These are phyloP conservation scores for Emergomyces africanus DNA, from an alignment of 2,329 filamentous ascomycete genomes.

Conservation along the genomic window DNA sequence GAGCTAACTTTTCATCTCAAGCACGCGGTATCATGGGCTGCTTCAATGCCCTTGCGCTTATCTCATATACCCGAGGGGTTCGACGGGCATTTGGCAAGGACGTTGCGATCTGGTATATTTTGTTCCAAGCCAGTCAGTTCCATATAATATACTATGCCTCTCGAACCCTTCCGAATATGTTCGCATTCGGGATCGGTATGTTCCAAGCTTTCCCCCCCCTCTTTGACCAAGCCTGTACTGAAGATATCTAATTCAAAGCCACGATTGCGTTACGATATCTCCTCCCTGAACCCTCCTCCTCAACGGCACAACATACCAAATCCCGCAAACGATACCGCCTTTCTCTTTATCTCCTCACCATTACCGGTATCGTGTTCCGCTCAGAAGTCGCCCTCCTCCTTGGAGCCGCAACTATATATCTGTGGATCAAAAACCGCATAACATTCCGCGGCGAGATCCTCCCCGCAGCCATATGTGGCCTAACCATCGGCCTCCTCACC, in stretches of 20 bases:
- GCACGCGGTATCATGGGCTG: constrained; percentile 67
- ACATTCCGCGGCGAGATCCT: constrained; percentile 45
- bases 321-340: constrained; percentile 43
- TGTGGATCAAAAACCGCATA: constrained; percentile 46
- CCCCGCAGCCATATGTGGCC: constrained; percentile 52
- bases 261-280: constrained; percentile 35
- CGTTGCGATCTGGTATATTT: constrained; percentile 64
- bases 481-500: constrained; percentile 50
- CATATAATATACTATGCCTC: constrained; percentile 89
- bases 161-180: constrained; percentile 88
- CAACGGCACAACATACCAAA: constrained; percentile 7
- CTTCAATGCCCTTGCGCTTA: constrained; percentile 57
- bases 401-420: constrained; percentile 50
- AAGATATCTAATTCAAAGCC: constrained; percentile 13
- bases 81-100: constrained; percentile 53
- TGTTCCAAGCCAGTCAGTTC: constrained; percentile 74
- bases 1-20: constrained; percentile 16
- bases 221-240: background rate
- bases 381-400: constrained; percentile 79
- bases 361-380: constrained; percentile 74
- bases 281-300: constrained; percentile 30
- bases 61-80: constrained; percentile 53
- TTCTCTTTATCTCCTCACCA: constrained; percentile 61
- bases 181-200: constrained; percentile 77
- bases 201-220: constrained; percentile 12